Conservation (phyloP, 1,284 basidiomycete species). For the Pseudozyma hubeiensis region DNA sequence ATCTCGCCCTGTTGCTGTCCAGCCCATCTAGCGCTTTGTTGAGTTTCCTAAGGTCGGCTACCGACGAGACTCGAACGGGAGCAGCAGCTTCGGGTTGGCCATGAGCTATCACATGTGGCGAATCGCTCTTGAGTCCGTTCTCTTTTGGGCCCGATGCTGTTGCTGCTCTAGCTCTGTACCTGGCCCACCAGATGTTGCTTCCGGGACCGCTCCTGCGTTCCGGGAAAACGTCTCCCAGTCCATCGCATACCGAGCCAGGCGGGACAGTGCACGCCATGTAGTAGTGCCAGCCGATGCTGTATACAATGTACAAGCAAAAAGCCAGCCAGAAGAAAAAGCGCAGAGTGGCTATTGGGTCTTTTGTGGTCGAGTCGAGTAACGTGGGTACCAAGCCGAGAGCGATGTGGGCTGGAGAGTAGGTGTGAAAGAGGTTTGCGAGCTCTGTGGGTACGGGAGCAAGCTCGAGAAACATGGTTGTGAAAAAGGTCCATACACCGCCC, state of each 20-base stretch:
- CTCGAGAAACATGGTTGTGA: slow-evolving; percentile 52
- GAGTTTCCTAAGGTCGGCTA: slow-evolving; percentile 40
- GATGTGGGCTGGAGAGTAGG: slow-evolving; percentile 56
- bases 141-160: slow-evolving; percentile 29
- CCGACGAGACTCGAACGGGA: slow-evolving; percentile 36
- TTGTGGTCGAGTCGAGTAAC: slow-evolving; percentile 20
- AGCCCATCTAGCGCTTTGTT: slow-evolving; percentile 37
- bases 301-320: slow-evolving; percentile 78
- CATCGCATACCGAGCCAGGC: slow-evolving; percentile 54
- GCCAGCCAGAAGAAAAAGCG: slow-evolving; percentile 70
- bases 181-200: slow-evolving; percentile 61
- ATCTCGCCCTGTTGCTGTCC: slow-evolving; percentile 30
- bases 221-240: slow-evolving; percentile 41
- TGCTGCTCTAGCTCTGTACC: slow-evolving; percentile 44
- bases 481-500: slow-evolving; percentile 81
- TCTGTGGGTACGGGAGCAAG: slow-evolving; percentile 50
- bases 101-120: slow-evolving; percentile 9
- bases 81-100: slow-evolving; percentile 33
- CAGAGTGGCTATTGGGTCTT: slow-evolving; percentile 39
- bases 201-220: slow-evolving; percentile 60
- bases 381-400: slow-evolving; percentile 52
- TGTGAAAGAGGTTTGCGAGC: slow-evolving; percentile 48
- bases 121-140: slow-evolving; percentile 2
- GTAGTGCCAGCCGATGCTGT: slow-evolving; percentile 85
- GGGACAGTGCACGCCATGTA: slow-evolving; percentile 82